Base-by-base conservation (phyloP, 139 green algal species). In the Mesotaenium endlicherianum region DNA sequence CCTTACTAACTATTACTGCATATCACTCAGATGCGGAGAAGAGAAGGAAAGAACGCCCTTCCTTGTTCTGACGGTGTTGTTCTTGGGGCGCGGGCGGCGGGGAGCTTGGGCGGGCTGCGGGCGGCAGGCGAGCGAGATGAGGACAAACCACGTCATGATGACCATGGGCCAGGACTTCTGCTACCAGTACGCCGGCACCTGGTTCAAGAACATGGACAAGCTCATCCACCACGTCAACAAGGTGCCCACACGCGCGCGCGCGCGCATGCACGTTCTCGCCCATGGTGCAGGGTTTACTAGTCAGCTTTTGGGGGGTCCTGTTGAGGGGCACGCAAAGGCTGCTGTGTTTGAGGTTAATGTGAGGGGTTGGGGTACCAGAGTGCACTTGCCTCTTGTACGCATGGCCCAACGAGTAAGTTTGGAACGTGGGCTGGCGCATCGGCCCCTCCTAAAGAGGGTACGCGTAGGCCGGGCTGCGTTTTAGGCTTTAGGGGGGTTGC, bases 151-250 rank as follows among this genome's bases (percentile, higher is more conserved):
- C 86, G 90, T 98, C 69, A 91, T 97, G 86, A 83, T 95, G 36
- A 91, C 93, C 83, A 95, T 97, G 88, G 94, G 94, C 47, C 90
- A 85, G 30, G 94, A 97, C 86, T 97, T 97, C 82, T 77, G 82
- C 26, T 96, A 93, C 53, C 70, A 76, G 47, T 91, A 94, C 58
- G 94, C 94, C 38, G 57, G 82, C 17, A 57, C 45, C 39, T 94
- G 85, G 87, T 97, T 91, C 90, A 92, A 92, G 49, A 96, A 97
- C 86, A 67, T 97, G 74, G 94, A 97, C 89, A 94, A 93, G 82
- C 60, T 90, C 70, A 90, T 91, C 57, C 87, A 91, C 44, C 83
- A 91, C 50, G 88, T 82, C 47, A 82, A 82, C 59, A 20, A 40
- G 44, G 75, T 82, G 17, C 42, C 39, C 8, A 49, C 36, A 74